Conservation (phyloP, 2,329 filamentous ascomycete genomes). For the Fusarium subglutinans region DNA sequence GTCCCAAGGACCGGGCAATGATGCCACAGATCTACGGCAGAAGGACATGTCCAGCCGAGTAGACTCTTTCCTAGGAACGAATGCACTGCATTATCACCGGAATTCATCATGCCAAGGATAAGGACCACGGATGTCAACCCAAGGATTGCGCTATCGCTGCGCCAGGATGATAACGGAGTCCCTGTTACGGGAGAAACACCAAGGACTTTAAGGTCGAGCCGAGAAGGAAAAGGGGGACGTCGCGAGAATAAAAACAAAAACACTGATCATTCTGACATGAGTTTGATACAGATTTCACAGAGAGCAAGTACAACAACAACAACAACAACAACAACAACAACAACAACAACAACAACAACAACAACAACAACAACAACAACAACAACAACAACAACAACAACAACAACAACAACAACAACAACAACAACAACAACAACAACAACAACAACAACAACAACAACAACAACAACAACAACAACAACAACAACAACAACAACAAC, state of each 20-base stretch:
- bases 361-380: too few species aligned
- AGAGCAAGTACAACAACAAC: slow-evolving; percentile 11
- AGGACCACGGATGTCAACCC: slow-evolving; percentile 11
- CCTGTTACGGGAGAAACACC: slow-evolving; percentile 16
- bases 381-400: too few species aligned
- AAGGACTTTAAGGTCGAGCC: slow-evolving; percentile 26
- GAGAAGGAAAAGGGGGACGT: slow-evolving; percentile 10
- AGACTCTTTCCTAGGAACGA: slow-evolving; percentile 26
- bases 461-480: too few species aligned
- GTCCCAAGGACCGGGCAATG: slow-evolving; percentile 23
- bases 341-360: too few species aligned
- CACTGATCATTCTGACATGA: slow-evolving; percentile 26
- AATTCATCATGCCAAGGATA: slow-evolving; percentile 28
- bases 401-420: too few species aligned
- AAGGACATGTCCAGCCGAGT: slow-evolving; percentile 28
- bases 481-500: too few species aligned
- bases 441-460: too few species aligned
- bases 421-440: too few species aligned
- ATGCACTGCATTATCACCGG: slow-evolving; percentile 30
- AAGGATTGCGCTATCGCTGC: slow-evolving; percentile 30
- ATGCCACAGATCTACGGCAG: slow-evolving; percentile 34
- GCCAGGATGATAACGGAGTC: slow-evolving; percentile 25
- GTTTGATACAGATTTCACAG: slow-evolving; percentile 31
- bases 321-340: too few species aligned
- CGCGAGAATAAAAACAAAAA: slow-evolving; percentile 14